Conservation (phyloP, 2,329 filamentous ascomycete genomes). For the Alternaria angustiovoidea region DNA sequence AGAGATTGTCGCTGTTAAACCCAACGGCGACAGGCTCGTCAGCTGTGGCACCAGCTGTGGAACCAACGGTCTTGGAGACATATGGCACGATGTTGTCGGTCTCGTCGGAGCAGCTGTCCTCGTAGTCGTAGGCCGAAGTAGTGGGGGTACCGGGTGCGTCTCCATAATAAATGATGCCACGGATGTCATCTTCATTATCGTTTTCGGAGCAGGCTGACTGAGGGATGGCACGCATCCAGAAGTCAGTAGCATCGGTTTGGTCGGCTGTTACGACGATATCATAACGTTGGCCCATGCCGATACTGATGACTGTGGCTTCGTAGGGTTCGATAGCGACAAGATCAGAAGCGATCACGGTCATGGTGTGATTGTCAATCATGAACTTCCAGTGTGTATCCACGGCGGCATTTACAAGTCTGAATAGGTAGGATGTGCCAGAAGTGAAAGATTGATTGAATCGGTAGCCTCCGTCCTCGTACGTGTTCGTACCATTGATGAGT, state of each 20-base stretch:
- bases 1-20: conserved; percentile 46
- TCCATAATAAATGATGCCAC: conserved; percentile 51
- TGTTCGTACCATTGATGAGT: conserved; percentile 57
- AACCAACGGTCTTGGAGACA: conserved; percentile 46
- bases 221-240: conserved; percentile 50
- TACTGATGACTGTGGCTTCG: conserved; percentile 48
- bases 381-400: conserved; percentile 55
- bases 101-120: conserved; percentile 51
- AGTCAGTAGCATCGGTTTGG: conserved; percentile 36
- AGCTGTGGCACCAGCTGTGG: conserved; percentile 28
- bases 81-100: conserved; percentile 35
- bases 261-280: conserved; percentile 50
- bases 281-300: conserved; percentile 54
- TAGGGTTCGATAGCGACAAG: conserved; percentile 55
- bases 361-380: conserved; percentile 54
- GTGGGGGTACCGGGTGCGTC: conserved; percentile 38
- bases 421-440: conserved; percentile 52
- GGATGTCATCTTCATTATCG: conserved; percentile 43
- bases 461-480: conserved; percentile 41
- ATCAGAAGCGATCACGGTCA: conserved; percentile 55
- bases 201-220: conserved; percentile 51
- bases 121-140: conserved; percentile 46
- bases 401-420: conserved; percentile 55
- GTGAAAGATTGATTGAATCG: conserved; percentile 50
- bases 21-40: conserved; percentile 43